Evolutionary conservation across 306 rosid species (phyloP).

Genomic region (Inga leiocalycina): DNA sequence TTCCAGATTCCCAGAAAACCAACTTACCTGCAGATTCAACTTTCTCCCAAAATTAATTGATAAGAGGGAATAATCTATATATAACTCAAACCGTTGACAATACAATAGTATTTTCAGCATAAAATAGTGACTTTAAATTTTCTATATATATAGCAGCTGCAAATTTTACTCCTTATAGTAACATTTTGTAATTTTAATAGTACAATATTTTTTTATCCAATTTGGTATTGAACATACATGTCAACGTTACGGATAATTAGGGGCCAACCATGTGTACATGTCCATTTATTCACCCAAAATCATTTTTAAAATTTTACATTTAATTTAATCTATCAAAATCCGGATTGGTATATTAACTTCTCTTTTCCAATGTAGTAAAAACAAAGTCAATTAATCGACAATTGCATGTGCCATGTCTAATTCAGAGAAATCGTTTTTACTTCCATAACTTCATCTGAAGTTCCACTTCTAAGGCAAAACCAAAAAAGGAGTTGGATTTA

Average conservation of each 20-base stretch:
- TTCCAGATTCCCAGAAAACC: not conserved
- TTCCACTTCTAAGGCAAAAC: not conserved
- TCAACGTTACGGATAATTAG: not conserved
- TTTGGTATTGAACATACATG: not conserved
- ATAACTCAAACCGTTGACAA: too few relatives aligned
- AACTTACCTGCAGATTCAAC: not conserved
- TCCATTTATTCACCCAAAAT: not conserved
- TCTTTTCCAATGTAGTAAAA: not conserved
- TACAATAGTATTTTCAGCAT: not conserved
- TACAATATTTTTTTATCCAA: not conserved
- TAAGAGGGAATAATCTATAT: too few relatives aligned
- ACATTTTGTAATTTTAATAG: not conserved
- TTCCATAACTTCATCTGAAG: not conserved
- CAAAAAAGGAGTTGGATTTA: not conserved
- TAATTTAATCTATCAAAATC: not conserved
- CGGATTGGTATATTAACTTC: too few relatives aligned
- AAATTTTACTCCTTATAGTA: not conserved
- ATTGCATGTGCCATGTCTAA: not conserved
- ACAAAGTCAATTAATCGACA: not conserved
- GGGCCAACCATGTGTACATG: not conserved
- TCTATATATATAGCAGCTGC: not conserved
- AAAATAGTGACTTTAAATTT: not conserved
- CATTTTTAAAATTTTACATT: not conserved
- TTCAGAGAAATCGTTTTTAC: not conserved
- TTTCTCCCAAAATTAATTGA: not conserved